Conservation (phyloP, 768 basidiomycete genomes). For the Arthromyces matolae region DNA sequence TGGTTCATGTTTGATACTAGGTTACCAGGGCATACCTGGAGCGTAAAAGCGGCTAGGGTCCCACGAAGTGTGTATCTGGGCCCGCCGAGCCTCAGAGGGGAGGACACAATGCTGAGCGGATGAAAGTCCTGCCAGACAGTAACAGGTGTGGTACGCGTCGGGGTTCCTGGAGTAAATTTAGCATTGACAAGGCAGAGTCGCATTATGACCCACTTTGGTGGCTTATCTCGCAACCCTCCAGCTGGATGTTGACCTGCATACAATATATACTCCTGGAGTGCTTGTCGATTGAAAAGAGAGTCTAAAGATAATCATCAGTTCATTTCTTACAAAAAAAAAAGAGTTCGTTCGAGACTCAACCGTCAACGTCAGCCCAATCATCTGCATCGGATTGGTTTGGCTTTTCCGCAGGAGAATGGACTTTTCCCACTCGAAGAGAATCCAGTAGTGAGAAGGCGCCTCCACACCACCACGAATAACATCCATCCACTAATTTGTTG, state of each 20-base stretch:
- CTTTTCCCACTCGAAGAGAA: conserved; percentile 43
- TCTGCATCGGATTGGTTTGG: conserved; percentile 28
- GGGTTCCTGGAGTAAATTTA: conserved; percentile 46
- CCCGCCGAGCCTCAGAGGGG: conserved; percentile 37
- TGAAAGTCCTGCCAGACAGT: conserved; percentile 88
- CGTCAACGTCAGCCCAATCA: conserved; percentile 72
- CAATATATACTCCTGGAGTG: conserved; percentile 85
- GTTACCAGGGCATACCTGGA: conserved; percentile 2
- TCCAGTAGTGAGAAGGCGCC: conserved; percentile 81
- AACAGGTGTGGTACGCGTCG: conserved; percentile 95
- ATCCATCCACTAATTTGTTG: conserved; percentile 99
- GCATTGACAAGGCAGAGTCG: not conserved
- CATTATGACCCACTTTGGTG: conserved; percentile 68
- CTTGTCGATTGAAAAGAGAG: conserved; percentile 55
- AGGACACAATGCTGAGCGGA: conserved; percentile 78
- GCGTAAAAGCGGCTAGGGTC: not conserved
- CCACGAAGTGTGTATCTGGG: conserved; percentile 39
- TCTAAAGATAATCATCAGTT: conserved; percentile 22
- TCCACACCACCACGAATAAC: conserved; percentile 99
- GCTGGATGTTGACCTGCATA: conserved; percentile 81
- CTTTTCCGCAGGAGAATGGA: conserved; percentile 27
- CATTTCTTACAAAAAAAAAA: conserved; percentile 2
- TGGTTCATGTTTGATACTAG: not conserved
- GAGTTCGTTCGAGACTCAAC: conserved; percentile 30
- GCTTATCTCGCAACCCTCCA: conserved; percentile 92